Conservation (phyloP, 163 green algal species). For the Scenedesmus sp. region DNA sequence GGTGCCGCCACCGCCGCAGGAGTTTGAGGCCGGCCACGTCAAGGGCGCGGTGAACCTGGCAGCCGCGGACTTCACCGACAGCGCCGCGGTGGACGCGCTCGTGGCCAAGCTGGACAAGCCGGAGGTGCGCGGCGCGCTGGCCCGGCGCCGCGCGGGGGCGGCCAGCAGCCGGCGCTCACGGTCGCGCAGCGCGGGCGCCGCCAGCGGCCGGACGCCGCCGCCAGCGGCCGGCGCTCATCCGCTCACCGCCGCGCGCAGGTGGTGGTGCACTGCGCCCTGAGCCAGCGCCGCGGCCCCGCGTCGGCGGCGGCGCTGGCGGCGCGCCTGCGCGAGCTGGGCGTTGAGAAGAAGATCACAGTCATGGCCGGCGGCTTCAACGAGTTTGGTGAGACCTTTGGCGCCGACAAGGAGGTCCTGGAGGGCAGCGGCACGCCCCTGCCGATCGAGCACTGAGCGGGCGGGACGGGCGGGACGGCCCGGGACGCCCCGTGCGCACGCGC, state of each 20-base stretch:
- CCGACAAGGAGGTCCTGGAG: constrained; percentile 13
- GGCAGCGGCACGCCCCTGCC: no score
- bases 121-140: no score
- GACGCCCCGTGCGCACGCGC: no score
- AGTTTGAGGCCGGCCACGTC: constrained; percentile 20
- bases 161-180: no score
- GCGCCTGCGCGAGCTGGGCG: constrained; percentile 22
- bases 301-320: constrained; percentile 14
- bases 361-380: constrained; percentile 29
- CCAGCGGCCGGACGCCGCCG: no score
- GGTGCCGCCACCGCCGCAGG: not conserved
- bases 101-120: constrained; percentile 18
- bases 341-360: constrained; percentile 20
- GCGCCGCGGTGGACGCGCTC: constrained; percentile 8
- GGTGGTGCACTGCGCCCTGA: constrained; percentile 12
- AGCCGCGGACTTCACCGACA: constrained; percentile 8
- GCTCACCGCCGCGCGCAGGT: no score
- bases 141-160: no score
- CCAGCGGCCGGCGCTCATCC: no score
- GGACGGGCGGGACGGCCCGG: no score
- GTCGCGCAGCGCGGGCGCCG: no score
- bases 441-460: no score
- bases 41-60: constrained; percentile 36
- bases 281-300: constrained; percentile 3
- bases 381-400: constrained; percentile 21